These are phyloP conservation scores for Albophoma yamanashiensis DNA, from an alignment of 2,329 filamentous ascomycete species.

Conservation along the genomic window DNA sequence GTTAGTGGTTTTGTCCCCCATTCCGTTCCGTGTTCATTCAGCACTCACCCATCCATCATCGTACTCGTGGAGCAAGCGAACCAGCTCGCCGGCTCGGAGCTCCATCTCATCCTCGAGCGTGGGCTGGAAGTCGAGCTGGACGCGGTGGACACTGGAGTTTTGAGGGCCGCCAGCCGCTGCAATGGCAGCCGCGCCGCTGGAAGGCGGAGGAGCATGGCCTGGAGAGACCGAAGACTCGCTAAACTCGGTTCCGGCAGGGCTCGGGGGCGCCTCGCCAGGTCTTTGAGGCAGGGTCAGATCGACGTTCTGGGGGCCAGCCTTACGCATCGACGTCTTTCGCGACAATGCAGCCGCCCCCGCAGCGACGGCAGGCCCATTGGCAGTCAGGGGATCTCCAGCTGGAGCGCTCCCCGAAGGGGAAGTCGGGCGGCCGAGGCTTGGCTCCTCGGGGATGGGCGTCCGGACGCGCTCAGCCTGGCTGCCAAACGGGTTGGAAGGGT, in stretches of 20 bases:
- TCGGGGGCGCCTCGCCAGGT: conserved; percentile 33
- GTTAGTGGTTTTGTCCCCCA: not conserved
- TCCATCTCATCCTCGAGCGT: conserved; percentile 88
- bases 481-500: conserved; percentile 62
- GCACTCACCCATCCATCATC: conserved; percentile 91
- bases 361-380: conserved; percentile 25
- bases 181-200: conserved; percentile 43
- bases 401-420: conserved; percentile 5
- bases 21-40: no score
- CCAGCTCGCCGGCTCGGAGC: conserved; percentile 69
- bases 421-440: conserved; percentile 8
- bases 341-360: conserved; percentile 22
- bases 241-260: conserved; percentile 53
- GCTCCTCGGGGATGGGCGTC: conserved; percentile 28
- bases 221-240: conserved; percentile 44
- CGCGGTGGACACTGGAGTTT: conserved; percentile 66
- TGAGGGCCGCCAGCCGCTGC: conserved; percentile 50
- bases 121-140: conserved; percentile 88
- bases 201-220: conserved; percentile 26
- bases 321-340: conserved; percentile 47
- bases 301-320: conserved; percentile 36
- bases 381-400: conserved; percentile 23
- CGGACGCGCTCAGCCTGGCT: conserved; percentile 42
- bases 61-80: conserved; percentile 87
- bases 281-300: conserved; percentile 39